Evolutionary conservation across 1,139 yeast genomes (phyloP).

Genomic region (Spencermartinsiella ligniputridi): DNA sequence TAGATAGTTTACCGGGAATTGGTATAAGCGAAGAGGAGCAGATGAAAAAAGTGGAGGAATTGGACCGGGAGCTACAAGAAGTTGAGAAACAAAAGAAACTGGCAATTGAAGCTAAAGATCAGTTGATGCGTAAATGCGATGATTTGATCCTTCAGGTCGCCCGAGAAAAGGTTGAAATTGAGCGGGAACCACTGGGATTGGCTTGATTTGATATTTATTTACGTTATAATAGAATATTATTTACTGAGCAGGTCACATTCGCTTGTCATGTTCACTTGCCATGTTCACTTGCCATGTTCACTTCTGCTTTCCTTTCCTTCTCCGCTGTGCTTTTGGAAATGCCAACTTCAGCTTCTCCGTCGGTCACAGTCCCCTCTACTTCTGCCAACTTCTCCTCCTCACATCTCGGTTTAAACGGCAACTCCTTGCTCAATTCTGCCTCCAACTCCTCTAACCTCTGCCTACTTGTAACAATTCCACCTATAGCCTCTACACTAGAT

Average conservation of each 20-base stretch:
- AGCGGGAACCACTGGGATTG: constrained; percentile 12
- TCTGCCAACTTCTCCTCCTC: constrained; percentile 1
- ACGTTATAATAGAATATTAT: no score
- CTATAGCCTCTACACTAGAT: constrained; percentile 31
- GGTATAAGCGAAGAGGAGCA: constrained; percentile 80
- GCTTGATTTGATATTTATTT: no score
- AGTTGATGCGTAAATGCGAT: constrained; percentile 61
- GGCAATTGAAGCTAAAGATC: constrained; percentile 64
- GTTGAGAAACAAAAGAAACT: constrained; percentile 57
- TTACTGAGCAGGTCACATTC: no score
- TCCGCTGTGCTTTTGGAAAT: neutral
- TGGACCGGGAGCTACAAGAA: constrained; percentile 58
- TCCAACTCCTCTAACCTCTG: constrained; percentile 19
- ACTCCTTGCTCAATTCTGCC: constrained; percentile 1
- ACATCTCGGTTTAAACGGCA: neutral
- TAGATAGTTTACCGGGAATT: constrained; percentile 89
- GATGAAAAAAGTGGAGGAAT: constrained; percentile 54
- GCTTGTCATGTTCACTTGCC: neutral
- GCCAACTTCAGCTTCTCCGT: neutral
- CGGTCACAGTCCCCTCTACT: no score
- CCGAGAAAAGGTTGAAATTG: constrained; percentile 41
- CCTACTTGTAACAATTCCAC: constrained; percentile 31
- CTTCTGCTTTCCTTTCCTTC: no score
- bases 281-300: neutral
- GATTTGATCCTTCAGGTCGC: constrained; percentile 61